Evolutionary conservation across 371 early-diverging fungal species (phyloP), one percentile per base, ranked within the genome.

Genomic region (Capniomyces stellatus): DNA sequence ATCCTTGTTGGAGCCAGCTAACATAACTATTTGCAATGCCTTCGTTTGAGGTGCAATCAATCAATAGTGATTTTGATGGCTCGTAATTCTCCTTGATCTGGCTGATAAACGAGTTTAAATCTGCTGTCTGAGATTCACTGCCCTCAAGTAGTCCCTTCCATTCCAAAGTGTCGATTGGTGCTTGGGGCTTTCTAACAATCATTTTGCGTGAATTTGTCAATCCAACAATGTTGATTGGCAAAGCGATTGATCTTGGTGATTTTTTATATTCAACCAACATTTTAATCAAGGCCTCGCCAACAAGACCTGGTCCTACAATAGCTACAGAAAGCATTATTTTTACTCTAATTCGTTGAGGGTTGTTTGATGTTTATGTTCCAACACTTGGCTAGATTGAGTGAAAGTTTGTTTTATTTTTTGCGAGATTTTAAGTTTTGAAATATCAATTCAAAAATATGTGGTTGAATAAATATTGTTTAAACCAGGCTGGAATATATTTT

Each of bases 1-100:
- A 64, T 22, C 92, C 90, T 43, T 67, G 60, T 51, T 71, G 58
- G 48, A 93, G 71, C 85, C 87, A 91, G 21, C 66, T 44, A 40
- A 90, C 89, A 67, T 97, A 97, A 49, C 70, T 70, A 2, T 66
- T 61, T 29, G 92, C 90, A 8, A 95, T 75, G 15, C 70, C 56
- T 52, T 85, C 82, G 60, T 76, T 79, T 21, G 90, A 78, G 39
- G 96, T 95, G 71, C 92, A 91, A 67, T 97, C 98, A 43, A 97
- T 78, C 28, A 97, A 71, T 12, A 83, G 74, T 13, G 77, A 70
- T 39, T 72, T 27, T 30, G 8, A 3, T 29, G 80, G 49, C 58
- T 71, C 23, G 57, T 52, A 28, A 56, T 64, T 55, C 41, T 53
- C 50, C 12, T 58, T 53, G 24, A 66, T 51, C 23, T 48, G 18